phyloP scores from a whole-genome alignment of 768 basidiomycete species.

The Hemileccinum impolitum region DNA sequence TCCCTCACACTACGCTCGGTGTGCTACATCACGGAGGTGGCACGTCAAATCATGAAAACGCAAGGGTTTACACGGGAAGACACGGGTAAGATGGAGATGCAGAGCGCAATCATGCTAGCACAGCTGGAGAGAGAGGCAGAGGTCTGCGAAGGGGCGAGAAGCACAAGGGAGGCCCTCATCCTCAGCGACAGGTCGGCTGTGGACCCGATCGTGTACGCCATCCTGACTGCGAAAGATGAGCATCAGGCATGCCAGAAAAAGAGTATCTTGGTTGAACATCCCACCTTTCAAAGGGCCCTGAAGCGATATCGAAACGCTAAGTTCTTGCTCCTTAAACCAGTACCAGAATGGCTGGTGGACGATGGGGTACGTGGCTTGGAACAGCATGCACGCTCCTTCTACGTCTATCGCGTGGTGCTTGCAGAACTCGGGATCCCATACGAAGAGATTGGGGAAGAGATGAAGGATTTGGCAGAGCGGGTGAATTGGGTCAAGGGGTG shows the following conservation, averaged over 20 bases:
- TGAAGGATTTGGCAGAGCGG: constrained; percentile 35
- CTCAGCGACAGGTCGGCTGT: constrained; percentile 64
- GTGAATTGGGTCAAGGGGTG: constrained; percentile 20
- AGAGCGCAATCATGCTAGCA: constrained; percentile 55
- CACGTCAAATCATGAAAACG: constrained; percentile 51
- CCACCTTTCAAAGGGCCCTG: constrained; percentile 41
- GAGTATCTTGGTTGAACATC: constrained; percentile 32
- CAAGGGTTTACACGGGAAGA: constrained; percentile 53
- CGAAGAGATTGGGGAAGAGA: constrained; percentile 43
- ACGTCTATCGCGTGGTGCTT: constrained; percentile 40
- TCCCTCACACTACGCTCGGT: constrained; percentile 36
- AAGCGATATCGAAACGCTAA: constrained; percentile 43
- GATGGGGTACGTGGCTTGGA: constrained; percentile 61
- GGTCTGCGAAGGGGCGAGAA: constrained; percentile 9
- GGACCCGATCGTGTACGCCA: constrained; percentile 62
- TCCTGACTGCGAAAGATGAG: constrained; percentile 40
- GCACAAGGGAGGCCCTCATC: constrained; percentile 29
- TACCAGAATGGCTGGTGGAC: constrained; percentile 58
- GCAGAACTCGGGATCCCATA: constrained; percentile 42
- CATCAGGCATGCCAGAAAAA: constrained; percentile 37
- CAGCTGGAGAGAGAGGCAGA: constrained; percentile 47
- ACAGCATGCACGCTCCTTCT: constrained; percentile 39
- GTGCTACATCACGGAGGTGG: constrained; percentile 58
- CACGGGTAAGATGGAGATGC: constrained; percentile 54
- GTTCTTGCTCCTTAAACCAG: constrained; percentile 53